Conservation (phyloP, 257 asterid genomes). For the Jaltomata sinuosa region DNA sequence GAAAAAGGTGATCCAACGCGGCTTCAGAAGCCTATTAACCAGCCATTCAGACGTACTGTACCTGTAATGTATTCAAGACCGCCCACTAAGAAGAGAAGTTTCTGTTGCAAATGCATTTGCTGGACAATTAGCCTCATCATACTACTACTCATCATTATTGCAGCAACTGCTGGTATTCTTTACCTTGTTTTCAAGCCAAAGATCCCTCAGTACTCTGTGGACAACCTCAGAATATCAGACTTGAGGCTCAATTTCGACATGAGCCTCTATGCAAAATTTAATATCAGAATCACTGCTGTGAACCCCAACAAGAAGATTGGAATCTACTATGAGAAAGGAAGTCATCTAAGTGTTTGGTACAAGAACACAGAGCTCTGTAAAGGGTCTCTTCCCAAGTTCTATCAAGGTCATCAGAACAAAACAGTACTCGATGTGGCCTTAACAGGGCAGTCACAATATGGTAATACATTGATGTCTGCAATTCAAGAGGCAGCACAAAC, state of each 20-base stretch:
- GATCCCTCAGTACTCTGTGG: constrained; percentile 72
- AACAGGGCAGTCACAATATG: constrained; percentile 59
- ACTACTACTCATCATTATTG: constrained; percentile 47
- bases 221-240: constrained; percentile 68
- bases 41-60: constrained; percentile 14
- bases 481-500: constrained; percentile 77
- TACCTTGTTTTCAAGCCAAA: constrained; percentile 69
- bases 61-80: constrained; percentile 17
- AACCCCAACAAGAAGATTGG: constrained; percentile 86
- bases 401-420: constrained; percentile 75
- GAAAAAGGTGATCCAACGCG: constrained; percentile 22
- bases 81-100: constrained; percentile 18
- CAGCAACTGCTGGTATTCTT: constrained; percentile 50
- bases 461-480: constrained; percentile 63
- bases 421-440: constrained; percentile 51
- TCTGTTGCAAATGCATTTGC: constrained; percentile 70
- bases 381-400: constrained; percentile 64
- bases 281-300: constrained; percentile 58
- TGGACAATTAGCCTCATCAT: constrained; percentile 61
- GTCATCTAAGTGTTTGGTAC: constrained; percentile 81
- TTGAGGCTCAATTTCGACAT: constrained; percentile 61
- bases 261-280: constrained; percentile 64
- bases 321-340: constrained; percentile 78
- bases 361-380: constrained; percentile 56
- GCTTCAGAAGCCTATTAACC: constrained; percentile 11